These are phyloP conservation scores for Coemansia sp. DNA, from an alignment of 192 early-diverging fungal species.

Conservation along the genomic window DNA sequence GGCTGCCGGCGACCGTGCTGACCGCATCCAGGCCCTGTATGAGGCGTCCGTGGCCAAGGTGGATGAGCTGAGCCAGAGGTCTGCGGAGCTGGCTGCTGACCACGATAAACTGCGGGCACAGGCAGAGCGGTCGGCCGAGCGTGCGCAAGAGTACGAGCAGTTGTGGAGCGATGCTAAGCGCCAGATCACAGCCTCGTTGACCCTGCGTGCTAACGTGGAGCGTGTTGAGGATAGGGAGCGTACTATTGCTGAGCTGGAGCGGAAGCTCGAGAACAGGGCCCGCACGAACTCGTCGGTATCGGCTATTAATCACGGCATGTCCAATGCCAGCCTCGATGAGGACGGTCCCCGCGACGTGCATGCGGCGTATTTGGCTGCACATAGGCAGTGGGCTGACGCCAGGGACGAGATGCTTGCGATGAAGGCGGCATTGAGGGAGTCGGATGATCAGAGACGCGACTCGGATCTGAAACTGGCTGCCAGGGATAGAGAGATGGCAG, in stretches of 20 bases:
- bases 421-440: slow-evolving; percentile 37
- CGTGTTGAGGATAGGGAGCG: slow-evolving; percentile 49
- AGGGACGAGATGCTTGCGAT: slow-evolving; percentile 47
- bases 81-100: slow-evolving; percentile 20
- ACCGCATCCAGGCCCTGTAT: slow-evolving; percentile 43
- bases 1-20: slow-evolving; percentile 43
- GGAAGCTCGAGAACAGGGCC: slow-evolving; percentile 35
- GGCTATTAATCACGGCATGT: slow-evolving; percentile 4
- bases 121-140: slow-evolving; percentile 26
- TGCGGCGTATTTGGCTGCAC: slow-evolving; percentile 45
- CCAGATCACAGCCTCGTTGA: slow-evolving; percentile 35
- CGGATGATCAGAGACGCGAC: slow-evolving; percentile 45
- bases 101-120: slow-evolving; percentile 30
- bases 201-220: slow-evolving; percentile 34
- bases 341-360: slow-evolving; percentile 34
- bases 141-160: slow-evolving; percentile 41
- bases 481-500: slow-evolving; percentile 47
- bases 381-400: slow-evolving; percentile 46
- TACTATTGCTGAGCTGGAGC: slow-evolving; percentile 44
- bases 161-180: slow-evolving; percentile 44
- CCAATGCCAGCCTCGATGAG: slow-evolving; percentile 26
- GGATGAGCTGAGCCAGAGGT: slow-evolving; percentile 23
- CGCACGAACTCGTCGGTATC: slow-evolving; percentile 18
- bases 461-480: slow-evolving; percentile 33
- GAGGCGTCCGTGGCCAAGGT: slow-evolving; percentile 31